phyloP scores from a whole-genome alignment of 1,284 basidiomycete species.

The Pseudozyma hubeiensis region DNA sequence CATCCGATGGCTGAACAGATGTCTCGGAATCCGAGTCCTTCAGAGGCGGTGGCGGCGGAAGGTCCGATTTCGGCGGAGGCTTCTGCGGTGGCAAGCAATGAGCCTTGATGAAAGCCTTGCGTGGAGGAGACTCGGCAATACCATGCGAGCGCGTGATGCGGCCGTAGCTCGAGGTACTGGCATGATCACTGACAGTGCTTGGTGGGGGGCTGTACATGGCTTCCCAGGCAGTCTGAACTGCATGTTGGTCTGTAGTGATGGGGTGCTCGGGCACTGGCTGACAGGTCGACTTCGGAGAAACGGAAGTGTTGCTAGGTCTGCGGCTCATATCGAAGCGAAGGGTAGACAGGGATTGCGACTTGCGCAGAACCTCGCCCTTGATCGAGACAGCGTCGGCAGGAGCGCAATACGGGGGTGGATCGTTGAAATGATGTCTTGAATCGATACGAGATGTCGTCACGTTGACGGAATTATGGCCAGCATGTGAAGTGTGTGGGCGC shows the following conservation, averaged over 20 bases:
- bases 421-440: not conserved
- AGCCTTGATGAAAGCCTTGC: slow-evolving; percentile 11
- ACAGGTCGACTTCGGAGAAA: not conserved
- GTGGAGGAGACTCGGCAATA: slow-evolving; percentile 4
- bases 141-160: not conserved
- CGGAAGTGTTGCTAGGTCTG: slow-evolving; percentile 3
- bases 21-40: not conserved
- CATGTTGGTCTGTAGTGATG: not conserved
- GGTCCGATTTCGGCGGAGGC: slow-evolving; percentile 29
- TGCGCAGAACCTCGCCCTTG: slow-evolving; percentile 13
- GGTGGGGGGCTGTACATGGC: slow-evolving; percentile 5
- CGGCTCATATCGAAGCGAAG: slow-evolving; percentile 17
- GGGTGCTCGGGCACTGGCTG: not conserved
- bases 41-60: slow-evolving; percentile 28
- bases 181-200: slow-evolving; percentile 15
- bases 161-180: slow-evolving; percentile 6
- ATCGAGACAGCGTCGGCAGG: not conserved
- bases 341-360: slow-evolving; percentile 23
- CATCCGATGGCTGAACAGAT: not conserved
- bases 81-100: slow-evolving; percentile 39
- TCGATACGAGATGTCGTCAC: not conserved
- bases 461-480: slow-evolving; percentile 1
- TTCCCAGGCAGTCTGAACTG: slow-evolving; percentile 16
- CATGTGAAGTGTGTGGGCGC: not conserved
- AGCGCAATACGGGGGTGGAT: slow-evolving; percentile 21